These are phyloP conservation scores for Penicillium sp. DNA, from an alignment of 2,329 filamentous ascomycete species.

Conservation along the genomic window DNA sequence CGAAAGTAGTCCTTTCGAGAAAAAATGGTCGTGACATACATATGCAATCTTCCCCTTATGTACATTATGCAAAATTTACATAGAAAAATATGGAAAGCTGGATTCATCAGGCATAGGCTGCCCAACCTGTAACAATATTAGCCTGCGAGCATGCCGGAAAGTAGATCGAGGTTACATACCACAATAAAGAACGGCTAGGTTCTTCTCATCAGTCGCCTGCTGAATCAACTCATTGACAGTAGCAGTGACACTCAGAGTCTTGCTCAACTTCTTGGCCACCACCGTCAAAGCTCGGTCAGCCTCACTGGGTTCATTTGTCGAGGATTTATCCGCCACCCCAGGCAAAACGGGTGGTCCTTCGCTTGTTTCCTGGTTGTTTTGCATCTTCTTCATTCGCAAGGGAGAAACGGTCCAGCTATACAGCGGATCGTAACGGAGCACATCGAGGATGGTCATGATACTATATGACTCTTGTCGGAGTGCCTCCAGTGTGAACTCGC, in stretches of 20 bases:
- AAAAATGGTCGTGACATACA: neutral
- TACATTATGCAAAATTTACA: neutral
- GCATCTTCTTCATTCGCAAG: constrained; percentile 61
- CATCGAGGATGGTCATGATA: constrained; percentile 98
- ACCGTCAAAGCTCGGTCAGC: constrained; percentile 88
- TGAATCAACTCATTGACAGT: constrained; percentile 97
- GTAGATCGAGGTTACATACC: constrained; percentile 36
- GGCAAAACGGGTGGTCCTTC: constrained; percentile 37
- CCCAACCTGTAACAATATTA: constrained; percentile 15
- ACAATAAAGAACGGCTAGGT: constrained; percentile 84
- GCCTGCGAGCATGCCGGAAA: neutral
- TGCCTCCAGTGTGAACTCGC: constrained; percentile 93
- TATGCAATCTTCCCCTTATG: neutral
- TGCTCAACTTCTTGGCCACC: constrained; percentile 91
- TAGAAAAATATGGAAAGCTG: neutral
- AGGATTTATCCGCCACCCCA: constrained; percentile 31
- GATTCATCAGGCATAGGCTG: constrained; percentile 13
- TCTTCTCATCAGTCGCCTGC: constrained; percentile 86
- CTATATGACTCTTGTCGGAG: constrained; percentile 91
- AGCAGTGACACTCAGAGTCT: constrained; percentile 87
- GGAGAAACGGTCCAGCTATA: constrained; percentile 91
- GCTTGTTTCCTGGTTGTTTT: constrained; percentile 50
- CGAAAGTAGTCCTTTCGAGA: too few species aligned
- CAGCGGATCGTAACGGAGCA: constrained; percentile 93
- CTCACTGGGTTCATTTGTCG: constrained; percentile 63